Evolutionary conservation across 345 rosid genomes (phyloP).

Genomic region (Alliaria petiolata): DNA sequence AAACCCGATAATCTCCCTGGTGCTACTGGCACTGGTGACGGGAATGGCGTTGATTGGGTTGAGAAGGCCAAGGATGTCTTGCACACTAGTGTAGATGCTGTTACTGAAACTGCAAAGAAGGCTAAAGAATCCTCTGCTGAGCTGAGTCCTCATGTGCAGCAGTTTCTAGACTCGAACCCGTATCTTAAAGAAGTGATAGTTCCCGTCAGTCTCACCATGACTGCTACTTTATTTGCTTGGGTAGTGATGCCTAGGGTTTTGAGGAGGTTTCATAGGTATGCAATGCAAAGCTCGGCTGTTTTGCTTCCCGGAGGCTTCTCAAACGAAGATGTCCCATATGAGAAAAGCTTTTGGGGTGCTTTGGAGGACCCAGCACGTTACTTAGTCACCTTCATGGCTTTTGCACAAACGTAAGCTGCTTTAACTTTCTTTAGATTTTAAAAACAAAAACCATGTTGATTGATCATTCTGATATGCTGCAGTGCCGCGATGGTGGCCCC

Average conservation of each 20-base stretch:
- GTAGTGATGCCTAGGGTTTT: conserved; percentile 75
- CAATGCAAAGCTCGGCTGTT: conserved; percentile 47
- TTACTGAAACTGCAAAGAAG: conserved; percentile 47
- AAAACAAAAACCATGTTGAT: not conserved
- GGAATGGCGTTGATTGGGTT: conserved; percentile 48
- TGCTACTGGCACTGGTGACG: conserved; percentile 38
- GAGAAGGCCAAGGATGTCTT: conserved; percentile 57
- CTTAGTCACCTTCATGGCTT: conserved; percentile 70
- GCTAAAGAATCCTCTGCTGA: conserved; percentile 56
- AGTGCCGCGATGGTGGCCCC: conserved; percentile 92
- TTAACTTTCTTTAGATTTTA: not conserved
- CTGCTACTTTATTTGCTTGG: conserved; percentile 74
- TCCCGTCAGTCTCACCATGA: conserved; percentile 57
- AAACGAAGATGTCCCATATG: conserved; percentile 53
- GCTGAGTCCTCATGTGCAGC: conserved; percentile 56
- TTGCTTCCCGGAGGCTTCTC: conserved; percentile 41
- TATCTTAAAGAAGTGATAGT: conserved; percentile 56
- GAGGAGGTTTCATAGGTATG: conserved; percentile 67
- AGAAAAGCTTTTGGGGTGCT: conserved; percentile 86
- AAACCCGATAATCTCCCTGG: conserved; percentile 42
- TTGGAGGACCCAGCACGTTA: conserved; percentile 89
- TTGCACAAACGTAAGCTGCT: conserved; percentile 66
- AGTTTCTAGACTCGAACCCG: conserved; percentile 58
- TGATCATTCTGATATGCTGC: conserved; percentile 23
- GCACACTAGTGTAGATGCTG: conserved; percentile 42